Evolutionary conservation across 2,329 filamentous ascomycete genomes (phyloP).

Genomic region (Paracoccidioides lutzii): DNA sequence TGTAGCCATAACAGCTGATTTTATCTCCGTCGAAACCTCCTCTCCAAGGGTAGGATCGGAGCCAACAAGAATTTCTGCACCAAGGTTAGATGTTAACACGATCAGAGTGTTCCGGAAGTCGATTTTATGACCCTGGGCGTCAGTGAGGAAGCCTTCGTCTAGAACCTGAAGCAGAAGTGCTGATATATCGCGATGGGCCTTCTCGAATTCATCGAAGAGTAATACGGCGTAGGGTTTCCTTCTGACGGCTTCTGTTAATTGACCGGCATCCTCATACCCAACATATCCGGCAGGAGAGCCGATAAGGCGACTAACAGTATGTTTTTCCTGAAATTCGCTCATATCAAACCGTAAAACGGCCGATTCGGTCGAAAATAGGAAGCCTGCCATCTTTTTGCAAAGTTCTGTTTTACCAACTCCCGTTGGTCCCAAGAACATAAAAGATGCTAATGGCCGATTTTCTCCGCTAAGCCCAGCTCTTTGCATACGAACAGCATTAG

Average conservation of each 20-base stretch:
- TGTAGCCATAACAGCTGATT: constrained; percentile 75
- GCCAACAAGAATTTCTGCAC: constrained; percentile 78
- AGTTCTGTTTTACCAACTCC: constrained; percentile 96
- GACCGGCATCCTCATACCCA: constrained; percentile 91
- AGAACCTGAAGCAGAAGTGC: constrained; percentile 84
- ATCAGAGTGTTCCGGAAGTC: constrained; percentile 96
- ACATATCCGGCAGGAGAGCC: constrained; percentile 90
- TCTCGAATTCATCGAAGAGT: constrained; percentile 95
- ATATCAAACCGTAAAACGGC: constrained; percentile 94
- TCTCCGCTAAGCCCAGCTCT: constrained; percentile 83
- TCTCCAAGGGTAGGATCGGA: constrained; percentile 54
- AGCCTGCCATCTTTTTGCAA: constrained; percentile 87
- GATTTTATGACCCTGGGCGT: constrained; percentile 89
- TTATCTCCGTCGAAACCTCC: constrained; percentile 59
- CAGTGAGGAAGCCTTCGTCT: constrained; percentile 90
- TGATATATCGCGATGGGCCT: constrained; percentile 90
- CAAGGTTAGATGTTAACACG: constrained; percentile 88
- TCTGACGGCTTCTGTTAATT: constrained; percentile 87
- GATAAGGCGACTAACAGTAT: constrained; percentile 85
- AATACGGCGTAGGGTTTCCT: constrained; percentile 92
- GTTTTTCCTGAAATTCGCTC: constrained; percentile 95
- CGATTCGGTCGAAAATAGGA: constrained; percentile 82
- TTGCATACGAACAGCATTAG: constrained; percentile 87
- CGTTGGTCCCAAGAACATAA: constrained; percentile 95
- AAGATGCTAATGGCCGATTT: constrained; percentile 80